A percentile compares a stretch with the other conserved stretches of the same genome.
Evolutionary conservation across 768 basidiomycete species (phyloP).

Genomic region (Tylopilus rubrobrunneus): DNA sequence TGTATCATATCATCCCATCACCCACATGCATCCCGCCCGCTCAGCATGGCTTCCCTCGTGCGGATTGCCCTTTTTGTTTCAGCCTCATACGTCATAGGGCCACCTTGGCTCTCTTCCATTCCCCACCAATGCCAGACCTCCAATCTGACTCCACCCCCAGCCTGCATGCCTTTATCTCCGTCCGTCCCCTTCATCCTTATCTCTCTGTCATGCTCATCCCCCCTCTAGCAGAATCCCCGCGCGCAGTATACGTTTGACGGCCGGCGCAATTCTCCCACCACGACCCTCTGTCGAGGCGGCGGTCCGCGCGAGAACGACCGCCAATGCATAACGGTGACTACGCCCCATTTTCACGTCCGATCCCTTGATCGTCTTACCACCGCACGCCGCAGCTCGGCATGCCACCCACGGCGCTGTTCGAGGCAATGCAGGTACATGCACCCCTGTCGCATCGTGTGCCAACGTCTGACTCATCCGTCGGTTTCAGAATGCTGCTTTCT

Average conservation of each 20-base stretch:
- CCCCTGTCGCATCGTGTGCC: slow-evolving; percentile 1
- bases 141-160: slow-evolving; percentile 26
- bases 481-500: slow-evolving; percentile 59
- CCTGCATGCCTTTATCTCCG: slow-evolving; percentile 42
- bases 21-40: slow-evolving; percentile 9
- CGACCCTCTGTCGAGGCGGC: slow-evolving; percentile 55
- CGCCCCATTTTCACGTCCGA: neutral
- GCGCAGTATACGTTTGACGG: slow-evolving; percentile 61
- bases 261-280: slow-evolving; percentile 51
- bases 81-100: slow-evolving; percentile 26
- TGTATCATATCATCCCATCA: slow-evolving; percentile 23
- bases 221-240: slow-evolving; percentile 28
- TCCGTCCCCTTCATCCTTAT: slow-evolving; percentile 18
- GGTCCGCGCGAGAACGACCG: slow-evolving; percentile 29
- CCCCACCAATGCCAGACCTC: slow-evolving; percentile 16
- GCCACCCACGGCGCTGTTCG: slow-evolving; percentile 59
- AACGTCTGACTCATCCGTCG: slow-evolving; percentile 5
- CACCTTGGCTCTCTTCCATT: slow-evolving; percentile 7
- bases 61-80: slow-evolving; percentile 4
- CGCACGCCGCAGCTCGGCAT: slow-evolving; percentile 47
- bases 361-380: slow-evolving; percentile 12
- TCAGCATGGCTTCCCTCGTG: neutral
- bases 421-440: slow-evolving; percentile 63
- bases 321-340: slow-evolving; percentile 56
- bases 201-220: neutral